Conservation (phyloP, 2,329 filamentous ascomycete species). For the Cercospora nicotianae region DNA sequence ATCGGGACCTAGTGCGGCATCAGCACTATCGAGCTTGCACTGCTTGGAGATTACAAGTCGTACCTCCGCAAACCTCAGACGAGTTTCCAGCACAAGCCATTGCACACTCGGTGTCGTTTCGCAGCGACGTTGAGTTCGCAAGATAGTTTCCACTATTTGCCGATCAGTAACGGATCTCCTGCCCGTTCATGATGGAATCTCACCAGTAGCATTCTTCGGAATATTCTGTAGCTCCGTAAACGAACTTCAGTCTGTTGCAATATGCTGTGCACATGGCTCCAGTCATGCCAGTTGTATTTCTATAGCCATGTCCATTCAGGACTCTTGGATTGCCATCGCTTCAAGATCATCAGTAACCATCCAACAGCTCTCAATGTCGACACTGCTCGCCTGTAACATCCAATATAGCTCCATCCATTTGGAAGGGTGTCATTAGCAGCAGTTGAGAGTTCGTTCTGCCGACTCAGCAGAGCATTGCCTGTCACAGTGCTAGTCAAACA, state of each 20-base stretch:
- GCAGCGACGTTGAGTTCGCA: constrained; percentile 23
- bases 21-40: not conserved
- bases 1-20: constrained; percentile 20
- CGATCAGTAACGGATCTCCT: not conserved
- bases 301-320: constrained; percentile 17
- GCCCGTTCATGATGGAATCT: not conserved
- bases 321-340: constrained; percentile 27
- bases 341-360: not conserved
- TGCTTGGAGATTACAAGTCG: not conserved
- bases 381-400: constrained; percentile 27
- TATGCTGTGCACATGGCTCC: constrained; percentile 26
- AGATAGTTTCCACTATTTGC: constrained; percentile 26
- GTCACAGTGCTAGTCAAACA: not conserved
- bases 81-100: constrained; percentile 36
- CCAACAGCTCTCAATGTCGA: not conserved
- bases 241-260: constrained; percentile 25
- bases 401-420: constrained; percentile 28
- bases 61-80: constrained; percentile 34
- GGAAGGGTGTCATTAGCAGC: constrained; percentile 24
- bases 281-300: constrained; percentile 26
- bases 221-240: constrained; percentile 34
- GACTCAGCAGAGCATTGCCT: not conserved
- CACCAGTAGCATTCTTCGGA: constrained; percentile 19
- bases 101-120: constrained; percentile 30
- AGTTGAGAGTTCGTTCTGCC: constrained; percentile 15